Conservation (phyloP, 371 early-diverging fungal species). For the Actinomucor elegans region DNA sequence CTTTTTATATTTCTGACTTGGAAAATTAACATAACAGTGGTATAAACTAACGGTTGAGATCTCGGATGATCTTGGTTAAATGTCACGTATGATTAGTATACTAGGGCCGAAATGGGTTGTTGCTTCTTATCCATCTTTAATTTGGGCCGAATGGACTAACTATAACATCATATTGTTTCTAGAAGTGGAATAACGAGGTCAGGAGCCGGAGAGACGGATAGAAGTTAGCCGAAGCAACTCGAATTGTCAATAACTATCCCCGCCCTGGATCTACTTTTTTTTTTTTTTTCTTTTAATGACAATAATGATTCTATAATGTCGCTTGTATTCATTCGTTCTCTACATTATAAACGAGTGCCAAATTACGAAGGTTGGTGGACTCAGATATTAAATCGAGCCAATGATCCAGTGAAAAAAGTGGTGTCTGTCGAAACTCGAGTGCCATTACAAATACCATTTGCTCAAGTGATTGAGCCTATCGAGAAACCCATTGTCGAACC, state of each 20-base stretch:
- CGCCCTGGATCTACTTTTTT: neutral
- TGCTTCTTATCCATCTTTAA: too few relatives aligned
- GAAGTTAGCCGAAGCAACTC: too few relatives aligned
- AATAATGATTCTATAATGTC: slow-evolving; percentile 6
- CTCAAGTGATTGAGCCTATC: neutral
- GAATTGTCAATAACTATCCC: neutral
- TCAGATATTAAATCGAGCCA: slow-evolving; percentile 23
- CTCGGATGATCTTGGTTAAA: too few relatives aligned
- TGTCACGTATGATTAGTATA: too few relatives aligned
- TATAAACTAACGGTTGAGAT: too few relatives aligned
- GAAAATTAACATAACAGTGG: too few relatives aligned
- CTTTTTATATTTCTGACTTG: too few relatives aligned
- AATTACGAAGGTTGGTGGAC: slow-evolving; percentile 44
- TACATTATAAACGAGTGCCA: slow-evolving; percentile 20
- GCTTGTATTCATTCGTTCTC: slow-evolving; percentile 5
- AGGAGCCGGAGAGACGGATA: too few relatives aligned
- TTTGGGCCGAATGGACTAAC: too few relatives aligned
- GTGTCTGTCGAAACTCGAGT: neutral
- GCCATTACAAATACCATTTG: slow-evolving; percentile 16
- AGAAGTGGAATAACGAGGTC: too few relatives aligned
- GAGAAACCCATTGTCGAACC: neutral
- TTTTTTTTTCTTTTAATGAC: neutral
- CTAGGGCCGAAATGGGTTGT: too few relatives aligned
- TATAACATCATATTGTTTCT: too few relatives aligned
- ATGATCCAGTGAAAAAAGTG: neutral